Conservation (phyloP, 2,329 filamentous ascomycete genomes). For the Nectriaceae sp. region DNA sequence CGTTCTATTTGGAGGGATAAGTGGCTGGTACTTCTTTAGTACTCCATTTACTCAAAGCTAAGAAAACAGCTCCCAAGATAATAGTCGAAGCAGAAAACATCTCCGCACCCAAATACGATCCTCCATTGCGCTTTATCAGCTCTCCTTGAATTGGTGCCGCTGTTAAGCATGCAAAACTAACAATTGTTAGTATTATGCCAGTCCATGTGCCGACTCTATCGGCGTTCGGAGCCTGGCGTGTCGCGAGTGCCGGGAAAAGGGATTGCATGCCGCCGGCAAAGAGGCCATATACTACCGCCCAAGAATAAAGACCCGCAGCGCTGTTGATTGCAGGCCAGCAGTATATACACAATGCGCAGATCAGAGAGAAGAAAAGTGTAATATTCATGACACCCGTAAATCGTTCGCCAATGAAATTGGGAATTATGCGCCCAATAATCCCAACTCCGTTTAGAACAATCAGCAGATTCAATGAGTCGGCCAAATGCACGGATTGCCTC, state of each 20-base stretch:
- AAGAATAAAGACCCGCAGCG: slow-evolving; percentile 27
- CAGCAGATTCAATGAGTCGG: slow-evolving; percentile 23
- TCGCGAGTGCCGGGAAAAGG: slow-evolving; percentile 52
- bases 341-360: slow-evolving; percentile 24
- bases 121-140: slow-evolving; percentile 17
- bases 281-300: slow-evolving; percentile 49
- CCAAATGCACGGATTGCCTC: slow-evolving; percentile 31
- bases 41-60: slow-evolving; percentile 19
- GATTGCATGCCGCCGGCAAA: slow-evolving; percentile 50
- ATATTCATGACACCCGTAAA: slow-evolving; percentile 54
- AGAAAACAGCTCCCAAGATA: slow-evolving; percentile 20
- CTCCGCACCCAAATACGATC: slow-evolving; percentile 24
- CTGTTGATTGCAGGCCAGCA: slow-evolving; percentile 31
- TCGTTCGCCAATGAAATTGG: slow-evolving; percentile 48
- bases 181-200: slow-evolving; percentile 38
- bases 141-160: slow-evolving; percentile 30
- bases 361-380: slow-evolving; percentile 41
- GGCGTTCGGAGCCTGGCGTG: slow-evolving; percentile 39
- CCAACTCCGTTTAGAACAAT: slow-evolving; percentile 57
- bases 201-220: slow-evolving; percentile 35
- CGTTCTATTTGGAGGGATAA: too few species aligned
- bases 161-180: slow-evolving; percentile 31
- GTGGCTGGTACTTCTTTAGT: too few species aligned
- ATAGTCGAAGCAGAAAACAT: slow-evolving; percentile 26
- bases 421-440: slow-evolving; percentile 49